phyloP scores from a whole-genome alignment of 192 early-diverging fungal species.

The Coemansia sp. region DNA sequence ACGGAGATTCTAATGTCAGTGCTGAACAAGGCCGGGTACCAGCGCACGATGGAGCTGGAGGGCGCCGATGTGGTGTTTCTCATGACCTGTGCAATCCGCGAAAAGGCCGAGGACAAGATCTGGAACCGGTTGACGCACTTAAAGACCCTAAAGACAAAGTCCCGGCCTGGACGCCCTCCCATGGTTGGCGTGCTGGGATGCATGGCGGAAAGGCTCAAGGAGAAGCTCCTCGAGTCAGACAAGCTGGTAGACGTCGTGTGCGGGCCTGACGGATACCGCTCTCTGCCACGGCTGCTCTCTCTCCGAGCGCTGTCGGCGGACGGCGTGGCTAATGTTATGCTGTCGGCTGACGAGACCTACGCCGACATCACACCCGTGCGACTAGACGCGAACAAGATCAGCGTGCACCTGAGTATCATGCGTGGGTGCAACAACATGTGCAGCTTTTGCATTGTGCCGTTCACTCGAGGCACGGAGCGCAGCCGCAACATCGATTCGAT shows the following conservation, averaged over 20 bases:
- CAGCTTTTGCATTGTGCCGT: constrained; percentile 75
- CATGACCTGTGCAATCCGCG: constrained; percentile 77
- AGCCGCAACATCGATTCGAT: constrained; percentile 70
- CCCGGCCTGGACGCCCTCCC: constrained; percentile 56
- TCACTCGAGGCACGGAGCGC: constrained; percentile 72
- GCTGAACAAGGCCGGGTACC: constrained; percentile 65
- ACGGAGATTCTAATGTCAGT: constrained; percentile 76
- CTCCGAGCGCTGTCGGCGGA: constrained; percentile 61
- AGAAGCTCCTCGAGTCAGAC: constrained; percentile 66
- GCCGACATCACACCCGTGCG: constrained; percentile 74
- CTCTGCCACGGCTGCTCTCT: constrained; percentile 69
- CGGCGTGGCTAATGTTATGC: constrained; percentile 77
- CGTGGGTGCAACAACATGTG: constrained; percentile 85
- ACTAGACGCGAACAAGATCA: constrained; percentile 61
- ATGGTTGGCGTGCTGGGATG: constrained; percentile 76
- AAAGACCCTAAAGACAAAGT: constrained; percentile 58
- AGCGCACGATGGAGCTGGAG: constrained; percentile 54
- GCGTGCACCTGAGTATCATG: constrained; percentile 74
- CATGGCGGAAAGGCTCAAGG: constrained; percentile 77
- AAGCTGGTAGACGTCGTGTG: constrained; percentile 74
- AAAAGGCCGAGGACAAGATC: constrained; percentile 72
- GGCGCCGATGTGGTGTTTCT: constrained; percentile 70
- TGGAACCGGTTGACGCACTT: constrained; percentile 64
- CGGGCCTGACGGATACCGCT: constrained; percentile 74
- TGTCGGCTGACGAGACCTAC: constrained; percentile 79